phyloP scores from a whole-genome alignment of 768 basidiomycete species.

The Psilocybe cyanescens region DNA sequence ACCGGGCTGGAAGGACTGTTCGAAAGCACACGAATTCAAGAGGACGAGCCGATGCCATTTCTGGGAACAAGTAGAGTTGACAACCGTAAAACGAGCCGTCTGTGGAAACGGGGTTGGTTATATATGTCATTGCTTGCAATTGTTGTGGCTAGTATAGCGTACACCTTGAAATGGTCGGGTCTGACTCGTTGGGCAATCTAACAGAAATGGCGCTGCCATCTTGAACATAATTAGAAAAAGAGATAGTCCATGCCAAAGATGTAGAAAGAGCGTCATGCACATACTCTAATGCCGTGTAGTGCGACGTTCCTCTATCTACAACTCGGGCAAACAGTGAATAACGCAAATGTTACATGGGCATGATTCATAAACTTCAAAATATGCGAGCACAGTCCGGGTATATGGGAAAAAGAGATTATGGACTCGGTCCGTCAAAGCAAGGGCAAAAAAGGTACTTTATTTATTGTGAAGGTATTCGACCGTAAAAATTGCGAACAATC shows the following conservation, averaged over 20 bases:
- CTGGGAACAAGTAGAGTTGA: conserved; percentile 6
- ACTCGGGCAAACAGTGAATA: neutral
- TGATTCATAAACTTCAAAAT: conserved; percentile 10
- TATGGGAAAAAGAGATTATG: conserved; percentile 15
- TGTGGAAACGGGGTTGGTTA: conserved; percentile 40
- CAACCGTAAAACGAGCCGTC: conserved; percentile 14
- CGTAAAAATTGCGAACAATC: conserved; percentile 27
- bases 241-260: conserved; percentile 4
- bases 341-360: conserved; percentile 6
- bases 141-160: conserved; percentile 14
- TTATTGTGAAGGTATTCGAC: conserved; percentile 19
- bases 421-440: conserved; percentile 4
- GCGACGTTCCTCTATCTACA: conserved; percentile 7
- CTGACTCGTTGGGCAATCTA: conserved; percentile 11
- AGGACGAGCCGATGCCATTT: conserved; percentile 47
- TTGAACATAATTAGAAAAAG: neutral
- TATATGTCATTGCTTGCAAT: conserved; percentile 32
- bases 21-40: conserved; percentile 58
- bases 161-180: conserved; percentile 18
- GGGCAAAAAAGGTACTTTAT: conserved; percentile 18
- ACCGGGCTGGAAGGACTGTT: conserved; percentile 78
- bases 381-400: conserved; percentile 21
- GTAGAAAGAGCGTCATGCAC: conserved; percentile 3
- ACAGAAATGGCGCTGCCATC: conserved; percentile 1
- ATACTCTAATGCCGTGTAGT: conserved; percentile 2